Base-by-base conservation (phyloP, 129 eudicot species). In the Helianthus tuberosus region DNA sequence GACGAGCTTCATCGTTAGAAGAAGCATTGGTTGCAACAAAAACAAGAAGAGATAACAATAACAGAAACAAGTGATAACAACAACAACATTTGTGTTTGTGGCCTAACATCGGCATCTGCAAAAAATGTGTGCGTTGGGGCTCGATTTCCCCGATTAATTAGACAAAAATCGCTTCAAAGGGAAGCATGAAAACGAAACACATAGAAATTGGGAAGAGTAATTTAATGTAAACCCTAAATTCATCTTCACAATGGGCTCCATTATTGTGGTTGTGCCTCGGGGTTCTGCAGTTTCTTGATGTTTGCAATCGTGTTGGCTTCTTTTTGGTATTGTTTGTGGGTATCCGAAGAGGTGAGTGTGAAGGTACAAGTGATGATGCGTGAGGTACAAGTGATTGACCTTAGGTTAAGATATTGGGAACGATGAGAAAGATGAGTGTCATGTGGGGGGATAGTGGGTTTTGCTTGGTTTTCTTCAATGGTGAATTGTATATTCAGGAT, bases 251-350 rank as follows among this genome's bases (percentile, higher is more conserved):
- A 77, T 58, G 63, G 59, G 41, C 54, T 57, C 72, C 81, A 71
- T 61, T 79, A 81, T 75, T 75, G 77, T 83, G 36, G 55, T 60
- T 86, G 72, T 72, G 64, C 91, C 86, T 91, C 88, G 97, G 97
- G 97, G 88, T 88, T 91, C 87, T 84, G 88, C 70, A 77, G 39
- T 68, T 76, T 68, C 63, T 68, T 77, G 79, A 72, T 53, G 13
- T 77, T 81, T 79, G 90, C 55, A 49, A 48, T 67, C 47, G 23
- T 63, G 13, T 69, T 62, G 71, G 58, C 59, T 73, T 55, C 39
- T 39, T 65, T 61, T 65, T 69, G 38, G 53, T 32, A 32, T 32
- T 32, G 36, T 32, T 32, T 46, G 25, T 74, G 64, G 63, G 59
- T 64, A 67, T 61, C 23, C 62, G 46, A 66, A 65, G 44, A 51